These are phyloP conservation scores for Nasturtium officinale DNA, from an alignment of 345 rosid genomes.

Conservation along the genomic window DNA sequence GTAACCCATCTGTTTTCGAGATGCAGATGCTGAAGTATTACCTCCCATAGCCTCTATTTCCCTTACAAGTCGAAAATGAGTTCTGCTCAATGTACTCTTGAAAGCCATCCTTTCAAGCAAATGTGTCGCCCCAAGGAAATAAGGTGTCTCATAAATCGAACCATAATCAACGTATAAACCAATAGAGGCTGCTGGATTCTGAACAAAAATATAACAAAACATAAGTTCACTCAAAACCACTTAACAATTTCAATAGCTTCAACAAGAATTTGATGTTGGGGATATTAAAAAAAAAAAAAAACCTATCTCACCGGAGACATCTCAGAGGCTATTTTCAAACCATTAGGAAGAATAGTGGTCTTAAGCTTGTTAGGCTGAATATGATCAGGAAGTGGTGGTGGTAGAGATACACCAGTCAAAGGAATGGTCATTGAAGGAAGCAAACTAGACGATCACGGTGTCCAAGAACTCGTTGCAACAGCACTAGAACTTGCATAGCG, in stretches of 20 bases:
- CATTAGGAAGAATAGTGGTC: conserved; percentile 69
- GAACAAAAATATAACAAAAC: conserved; percentile 37
- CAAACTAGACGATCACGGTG: conserved; percentile 50
- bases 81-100: conserved; percentile 77
- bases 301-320: conserved; percentile 50
- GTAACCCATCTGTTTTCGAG: conserved; percentile 83
- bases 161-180: conserved; percentile 78
- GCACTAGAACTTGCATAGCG: conserved; percentile 63
- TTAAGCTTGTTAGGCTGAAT: conserved; percentile 62
- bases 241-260: neutral
- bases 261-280: neutral
- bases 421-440: conserved; percentile 59
- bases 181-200: conserved; percentile 83
- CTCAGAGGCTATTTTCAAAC: conserved; percentile 60
- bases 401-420: conserved; percentile 62
- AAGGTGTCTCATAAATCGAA: conserved; percentile 75
- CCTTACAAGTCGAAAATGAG: conserved; percentile 74
- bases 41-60: conserved; percentile 95
- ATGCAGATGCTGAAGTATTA: conserved; percentile 69
- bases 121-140: conserved; percentile 69
- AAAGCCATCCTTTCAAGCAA: conserved; percentile 91
- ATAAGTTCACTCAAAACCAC: conserved; percentile 28
- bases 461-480: conserved; percentile 53
- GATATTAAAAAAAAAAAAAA: neutral
- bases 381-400: conserved; percentile 70